These are phyloP conservation scores for Epichloe amarillans DNA, from an alignment of 2,329 filamentous ascomycete genomes.

Conservation along the genomic window DNA sequence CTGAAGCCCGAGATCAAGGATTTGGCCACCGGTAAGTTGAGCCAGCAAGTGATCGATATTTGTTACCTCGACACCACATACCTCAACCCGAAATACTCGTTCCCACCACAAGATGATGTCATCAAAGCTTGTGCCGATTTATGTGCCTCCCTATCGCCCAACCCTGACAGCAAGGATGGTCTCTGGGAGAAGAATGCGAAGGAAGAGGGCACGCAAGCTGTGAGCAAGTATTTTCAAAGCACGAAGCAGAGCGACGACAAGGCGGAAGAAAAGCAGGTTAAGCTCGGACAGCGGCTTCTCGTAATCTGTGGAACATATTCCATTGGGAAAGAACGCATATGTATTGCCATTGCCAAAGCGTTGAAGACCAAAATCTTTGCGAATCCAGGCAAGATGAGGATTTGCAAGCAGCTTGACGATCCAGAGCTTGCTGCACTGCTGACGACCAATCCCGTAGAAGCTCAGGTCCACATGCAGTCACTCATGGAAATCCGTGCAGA, in stretches of 20 bases:
- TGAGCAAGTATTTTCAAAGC: slow-evolving; percentile 40
- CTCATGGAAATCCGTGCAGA: slow-evolving; percentile 88
- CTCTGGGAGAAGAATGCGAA: slow-evolving; percentile 32
- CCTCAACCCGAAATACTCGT: slow-evolving; percentile 87
- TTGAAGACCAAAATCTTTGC: slow-evolving; percentile 84
- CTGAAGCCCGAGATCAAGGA: slow-evolving; percentile 65
- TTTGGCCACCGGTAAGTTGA: slow-evolving; percentile 52
- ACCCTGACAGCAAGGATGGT: slow-evolving; percentile 36
- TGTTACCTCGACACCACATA: slow-evolving; percentile 98
- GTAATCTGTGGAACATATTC: slow-evolving; percentile 95
- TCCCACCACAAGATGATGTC: slow-evolving; percentile 79
- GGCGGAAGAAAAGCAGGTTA: slow-evolving; percentile 9
- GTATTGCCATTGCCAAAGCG: slow-evolving; percentile 78
- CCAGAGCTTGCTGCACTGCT: slow-evolving; percentile 64
- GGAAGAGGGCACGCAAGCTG: slow-evolving; percentile 26
- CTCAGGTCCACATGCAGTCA: slow-evolving; percentile 96
- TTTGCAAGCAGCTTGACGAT: slow-evolving; percentile 77
- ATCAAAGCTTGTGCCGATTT: slow-evolving; percentile 78
- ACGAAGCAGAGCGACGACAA: slow-evolving; percentile 19
- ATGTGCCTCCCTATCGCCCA: slow-evolving; percentile 63
- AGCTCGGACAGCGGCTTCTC: slow-evolving; percentile 49
- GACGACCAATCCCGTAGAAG: slow-evolving; percentile 66
- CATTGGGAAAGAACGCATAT: slow-evolving; percentile 95
- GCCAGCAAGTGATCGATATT: slow-evolving; percentile 79
- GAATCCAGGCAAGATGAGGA: slow-evolving; percentile 65